phyloP scores from a whole-genome alignment of 1,284 basidiomycete genomes.

The Wolfiporia cocos region DNA sequence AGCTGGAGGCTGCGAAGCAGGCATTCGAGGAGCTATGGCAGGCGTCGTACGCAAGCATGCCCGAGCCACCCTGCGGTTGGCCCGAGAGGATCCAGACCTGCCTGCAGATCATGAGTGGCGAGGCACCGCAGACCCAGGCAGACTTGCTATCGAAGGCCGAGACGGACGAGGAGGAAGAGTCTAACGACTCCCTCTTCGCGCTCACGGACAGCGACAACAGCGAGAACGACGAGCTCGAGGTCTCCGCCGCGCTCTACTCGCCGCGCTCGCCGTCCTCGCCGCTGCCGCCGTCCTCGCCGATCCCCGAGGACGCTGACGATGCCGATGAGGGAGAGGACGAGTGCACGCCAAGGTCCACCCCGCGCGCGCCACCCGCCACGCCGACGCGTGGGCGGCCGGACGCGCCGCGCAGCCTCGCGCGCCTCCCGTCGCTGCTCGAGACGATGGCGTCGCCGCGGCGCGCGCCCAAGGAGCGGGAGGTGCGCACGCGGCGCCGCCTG shows the following conservation, averaged over 20 bases:
- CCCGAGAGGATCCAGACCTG: slow-evolving; percentile 25
- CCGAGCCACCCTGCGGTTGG: slow-evolving; percentile 44
- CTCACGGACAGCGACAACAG: neutral
- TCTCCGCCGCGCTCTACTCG: neutral
- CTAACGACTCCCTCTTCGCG: slow-evolving; percentile 8
- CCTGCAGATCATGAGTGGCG: slow-evolving; percentile 9
- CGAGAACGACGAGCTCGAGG: neutral
- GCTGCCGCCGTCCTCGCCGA: slow-evolving; percentile 9
- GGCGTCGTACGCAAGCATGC: slow-evolving; percentile 31
- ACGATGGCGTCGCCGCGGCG: too few relatives aligned
- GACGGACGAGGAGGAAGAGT: slow-evolving; percentile 13
- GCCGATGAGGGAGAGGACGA: too few relatives aligned
- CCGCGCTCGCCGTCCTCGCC: slow-evolving; percentile 10
- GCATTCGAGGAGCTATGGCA: slow-evolving; percentile 59
- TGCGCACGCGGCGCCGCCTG: slow-evolving; percentile 11
- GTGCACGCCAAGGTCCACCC: too few relatives aligned
- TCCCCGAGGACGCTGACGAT: slow-evolving; percentile 11
- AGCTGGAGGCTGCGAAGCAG: slow-evolving; percentile 32
- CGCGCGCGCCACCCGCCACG: too few relatives aligned
- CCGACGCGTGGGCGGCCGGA: too few relatives aligned
- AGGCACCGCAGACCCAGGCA: neutral
- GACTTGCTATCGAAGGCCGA: slow-evolving; percentile 12
- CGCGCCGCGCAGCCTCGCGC: too few relatives aligned
- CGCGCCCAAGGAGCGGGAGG: too few relatives aligned
- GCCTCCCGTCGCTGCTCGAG: too few relatives aligned